Percentiles rank a stretch among this genome's conserved stretches.
phyloP scores from a whole-genome alignment of 1,139 yeast genomes.

The Diutina siamensis region DNA sequence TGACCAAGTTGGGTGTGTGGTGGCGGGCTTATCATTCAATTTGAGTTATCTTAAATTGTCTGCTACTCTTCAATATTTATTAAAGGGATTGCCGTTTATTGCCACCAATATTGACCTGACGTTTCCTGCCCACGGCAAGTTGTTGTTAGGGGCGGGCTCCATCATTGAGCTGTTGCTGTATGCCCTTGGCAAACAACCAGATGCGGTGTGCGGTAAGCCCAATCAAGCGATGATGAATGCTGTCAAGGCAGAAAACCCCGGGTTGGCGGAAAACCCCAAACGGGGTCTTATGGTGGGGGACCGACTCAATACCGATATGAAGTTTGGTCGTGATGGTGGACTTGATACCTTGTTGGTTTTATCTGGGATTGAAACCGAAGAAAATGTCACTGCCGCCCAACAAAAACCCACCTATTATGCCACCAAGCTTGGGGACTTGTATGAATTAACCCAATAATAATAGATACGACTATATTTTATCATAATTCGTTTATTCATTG shows the following conservation, averaged over 20 bases:
- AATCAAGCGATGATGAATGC: conserved; percentile 84
- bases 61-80: conserved; percentile 67
- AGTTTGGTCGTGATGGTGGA: conserved; percentile 81
- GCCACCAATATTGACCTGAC: conserved; percentile 97
- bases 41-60: conserved; percentile 77
- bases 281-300: conserved; percentile 92
- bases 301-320: conserved; percentile 88
- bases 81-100: conserved; percentile 54
- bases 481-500: not conserved
- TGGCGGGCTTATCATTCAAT: conserved; percentile 72
- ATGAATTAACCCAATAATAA: conserved; percentile 26
- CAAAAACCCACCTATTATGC: conserved; percentile 63
- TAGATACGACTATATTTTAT: no score
- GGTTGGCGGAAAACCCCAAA: conserved; percentile 37
- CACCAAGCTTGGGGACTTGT: conserved; percentile 64
- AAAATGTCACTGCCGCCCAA: conserved; percentile 33
- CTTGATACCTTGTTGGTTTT: conserved; percentile 74
- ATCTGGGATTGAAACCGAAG: conserved; percentile 80
- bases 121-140: conserved; percentile 76
- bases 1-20: conserved; percentile 71
- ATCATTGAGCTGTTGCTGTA: conserved; percentile 69
- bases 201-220: conserved; percentile 81
- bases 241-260: conserved; percentile 55
- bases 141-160: conserved; percentile 93
- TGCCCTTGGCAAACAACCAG: conserved; percentile 60